Evolutionary conservation across 768 basidiomycete species (phyloP).

Genomic region (Boletus reticulatus): DNA sequence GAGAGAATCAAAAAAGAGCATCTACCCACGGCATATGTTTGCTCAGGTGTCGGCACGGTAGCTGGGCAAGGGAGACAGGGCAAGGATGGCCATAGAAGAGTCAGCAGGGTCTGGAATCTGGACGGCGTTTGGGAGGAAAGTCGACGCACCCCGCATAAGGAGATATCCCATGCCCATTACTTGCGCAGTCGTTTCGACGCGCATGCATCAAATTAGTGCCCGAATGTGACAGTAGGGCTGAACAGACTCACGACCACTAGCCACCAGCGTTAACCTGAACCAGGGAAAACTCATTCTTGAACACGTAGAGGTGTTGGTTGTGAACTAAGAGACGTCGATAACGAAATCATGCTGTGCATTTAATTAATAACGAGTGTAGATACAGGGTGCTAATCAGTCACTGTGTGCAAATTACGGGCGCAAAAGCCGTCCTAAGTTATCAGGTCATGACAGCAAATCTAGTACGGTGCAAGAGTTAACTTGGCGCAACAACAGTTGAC

Average conservation of each 20-base stretch:
- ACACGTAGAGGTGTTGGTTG: not conserved
- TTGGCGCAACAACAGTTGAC: not conserved
- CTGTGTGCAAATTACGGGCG: constrained; percentile 8
- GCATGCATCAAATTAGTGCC: constrained; percentile 6
- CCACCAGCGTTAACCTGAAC: constrained; percentile 48
- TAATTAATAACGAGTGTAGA: constrained; percentile 11
- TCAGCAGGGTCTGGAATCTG: not conserved
- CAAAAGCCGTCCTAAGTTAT: constrained; percentile 8
- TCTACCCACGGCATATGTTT: constrained; percentile 34
- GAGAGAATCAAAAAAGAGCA: not conserved
- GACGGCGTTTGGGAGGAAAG: constrained; percentile 1
- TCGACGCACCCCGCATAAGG: constrained; percentile 55
- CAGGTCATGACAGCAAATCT: constrained; percentile 3
- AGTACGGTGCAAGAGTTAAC: constrained; percentile 11
- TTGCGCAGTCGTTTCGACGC: constrained; percentile 19
- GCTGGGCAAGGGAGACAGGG: constrained; percentile 18
- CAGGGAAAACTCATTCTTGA: constrained; percentile 53
- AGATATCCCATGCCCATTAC: constrained; percentile 57
- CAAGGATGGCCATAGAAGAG: constrained; percentile 5
- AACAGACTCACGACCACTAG: constrained; percentile 45
- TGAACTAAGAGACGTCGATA: not conserved
- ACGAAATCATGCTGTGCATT: constrained; percentile 14
- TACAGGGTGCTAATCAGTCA: constrained; percentile 6
- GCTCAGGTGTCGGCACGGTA: constrained; percentile 35
- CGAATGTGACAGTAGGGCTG: not conserved